A percentile compares a stretch with the other conserved stretches of the same genome.
These are phyloP conservation scores for Auxenochlorella pyrenoidosa DNA, from an alignment of 139 green algal genomes.

Conservation along the genomic window DNA sequence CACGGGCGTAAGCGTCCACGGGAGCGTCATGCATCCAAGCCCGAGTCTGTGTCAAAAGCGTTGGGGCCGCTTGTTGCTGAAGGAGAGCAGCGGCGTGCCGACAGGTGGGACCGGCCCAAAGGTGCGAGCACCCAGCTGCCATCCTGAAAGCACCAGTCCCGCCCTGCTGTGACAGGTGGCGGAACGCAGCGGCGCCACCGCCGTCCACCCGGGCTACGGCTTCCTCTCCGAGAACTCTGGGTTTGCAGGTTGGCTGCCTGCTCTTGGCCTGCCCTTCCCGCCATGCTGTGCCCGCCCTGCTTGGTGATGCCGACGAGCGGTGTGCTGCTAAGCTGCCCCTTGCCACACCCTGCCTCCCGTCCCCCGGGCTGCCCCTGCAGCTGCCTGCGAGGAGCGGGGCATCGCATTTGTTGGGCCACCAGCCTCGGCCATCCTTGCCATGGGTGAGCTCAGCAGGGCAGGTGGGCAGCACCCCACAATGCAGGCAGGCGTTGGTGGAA, in stretches of 20 bases:
- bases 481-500: no score
- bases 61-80: no score
- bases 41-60: no score
- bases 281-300: no score
- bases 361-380: slow-evolving; percentile 11
- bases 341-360: neutral
- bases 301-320: no score
- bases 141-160: no score
- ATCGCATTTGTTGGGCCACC: slow-evolving; percentile 83
- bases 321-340: neutral
- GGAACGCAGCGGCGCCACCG: slow-evolving; percentile 51
- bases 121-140: no score
- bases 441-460: slow-evolving; percentile 36
- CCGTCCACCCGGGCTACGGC: slow-evolving; percentile 90
- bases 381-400: slow-evolving; percentile 59
- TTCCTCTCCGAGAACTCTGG: slow-evolving; percentile 86
- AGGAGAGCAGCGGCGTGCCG: no score
- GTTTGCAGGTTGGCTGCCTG: slow-evolving; percentile 2
- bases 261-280: neutral
- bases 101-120: no score
- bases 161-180: slow-evolving; percentile 48
- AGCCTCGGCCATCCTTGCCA: slow-evolving; percentile 68
- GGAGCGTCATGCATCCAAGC: no score
- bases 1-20: no score
- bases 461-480: no score